Percentiles rank a stretch among this genome's conserved stretches.
Evolutionary conservation across 805 yeast species (phyloP).

Genomic region (Zygosaccharomyces siamensis): DNA sequence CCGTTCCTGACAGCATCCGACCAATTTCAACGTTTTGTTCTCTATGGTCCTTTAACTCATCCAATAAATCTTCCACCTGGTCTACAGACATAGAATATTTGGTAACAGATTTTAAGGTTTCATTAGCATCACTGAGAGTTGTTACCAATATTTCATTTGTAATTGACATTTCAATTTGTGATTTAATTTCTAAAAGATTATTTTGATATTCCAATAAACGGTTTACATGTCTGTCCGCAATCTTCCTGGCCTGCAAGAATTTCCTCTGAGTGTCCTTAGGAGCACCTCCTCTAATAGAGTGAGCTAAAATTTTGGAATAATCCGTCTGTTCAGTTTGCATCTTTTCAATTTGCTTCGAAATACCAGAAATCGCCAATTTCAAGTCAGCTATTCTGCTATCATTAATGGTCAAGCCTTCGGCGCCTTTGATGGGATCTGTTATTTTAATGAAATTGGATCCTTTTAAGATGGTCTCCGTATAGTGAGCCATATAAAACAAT

Average conservation of each 20-base stretch:
- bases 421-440: slow-evolving; percentile 13
- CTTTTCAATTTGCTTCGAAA: slow-evolving; percentile 21
- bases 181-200: slow-evolving; percentile 38
- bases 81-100: slow-evolving; percentile 42
- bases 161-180: slow-evolving; percentile 41
- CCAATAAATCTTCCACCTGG: slow-evolving; percentile 39
- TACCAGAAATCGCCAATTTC: slow-evolving; percentile 25
- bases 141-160: slow-evolving; percentile 38
- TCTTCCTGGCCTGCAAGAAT: slow-evolving; percentile 34
- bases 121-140: slow-evolving; percentile 37
- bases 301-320: slow-evolving; percentile 17
- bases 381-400: slow-evolving; percentile 35
- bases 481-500: slow-evolving; percentile 18
- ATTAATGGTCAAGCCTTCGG: slow-evolving; percentile 30
- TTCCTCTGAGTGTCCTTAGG: slow-evolving; percentile 31
- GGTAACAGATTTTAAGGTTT: slow-evolving; percentile 38
- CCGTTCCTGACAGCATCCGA: slow-evolving; percentile 21
- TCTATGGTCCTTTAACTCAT: slow-evolving; percentile 38
- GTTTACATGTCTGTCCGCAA: slow-evolving; percentile 35
- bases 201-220: slow-evolving; percentile 33
- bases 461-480: slow-evolving; percentile 15
- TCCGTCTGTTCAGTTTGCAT: slow-evolving; percentile 18
- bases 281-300: slow-evolving; percentile 21
- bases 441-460: slow-evolving; percentile 21
- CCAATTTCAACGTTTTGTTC: slow-evolving; percentile 39